Base-by-base conservation (phyloP, 116 monocot genomes). In the Zostera marina region DNA sequence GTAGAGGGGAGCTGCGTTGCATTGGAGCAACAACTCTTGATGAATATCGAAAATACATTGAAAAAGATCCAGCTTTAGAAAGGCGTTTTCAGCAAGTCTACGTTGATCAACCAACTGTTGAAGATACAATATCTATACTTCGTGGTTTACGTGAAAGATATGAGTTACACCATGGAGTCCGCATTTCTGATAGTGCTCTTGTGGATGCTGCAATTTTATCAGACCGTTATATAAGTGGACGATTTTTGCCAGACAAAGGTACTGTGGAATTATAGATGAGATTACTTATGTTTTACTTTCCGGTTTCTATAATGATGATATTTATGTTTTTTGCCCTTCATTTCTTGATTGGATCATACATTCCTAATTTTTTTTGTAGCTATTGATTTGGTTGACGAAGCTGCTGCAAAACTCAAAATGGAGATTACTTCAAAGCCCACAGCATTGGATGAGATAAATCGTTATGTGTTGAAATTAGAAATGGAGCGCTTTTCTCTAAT, bases 161-260 rank as follows among this genome's bases (percentile, higher is more conserved):
- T 66, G 99, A 99, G 69, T 66, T 99, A 10, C 99, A 99, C 66
- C 99, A 99, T 75, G 99, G 99, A 14, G 91, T 99, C 17, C 78
- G 83, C 21, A 99, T 99, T 16, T 87, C 81, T 23, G 99, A 99
- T 63, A 74, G 69, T 73, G 99, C 99, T 5, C 79, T 99, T 52
- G 99, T 99, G 22, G 80, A 74, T 42, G 91, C 99, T 58, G 99
- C 99, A 3, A 61, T 99, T 53, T 73, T 99, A 17, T 86, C 99
- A 14, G 99, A 99, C 66, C 83, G 91, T 19, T 99, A 99, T 59
- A 91, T 99, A 43, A 99, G 81, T 41, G 99, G 83, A 3, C 87
- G 99, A 0, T 99, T 99, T 70, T 74, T 99, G 56, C 99, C 99
- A 41, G 99, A 99, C 52, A 99, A 99, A 99, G 98, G 94, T 94